Evolutionary conservation across 2,329 filamentous ascomycete genomes (phyloP).

Genomic region (Aspergillus candidus): DNA sequence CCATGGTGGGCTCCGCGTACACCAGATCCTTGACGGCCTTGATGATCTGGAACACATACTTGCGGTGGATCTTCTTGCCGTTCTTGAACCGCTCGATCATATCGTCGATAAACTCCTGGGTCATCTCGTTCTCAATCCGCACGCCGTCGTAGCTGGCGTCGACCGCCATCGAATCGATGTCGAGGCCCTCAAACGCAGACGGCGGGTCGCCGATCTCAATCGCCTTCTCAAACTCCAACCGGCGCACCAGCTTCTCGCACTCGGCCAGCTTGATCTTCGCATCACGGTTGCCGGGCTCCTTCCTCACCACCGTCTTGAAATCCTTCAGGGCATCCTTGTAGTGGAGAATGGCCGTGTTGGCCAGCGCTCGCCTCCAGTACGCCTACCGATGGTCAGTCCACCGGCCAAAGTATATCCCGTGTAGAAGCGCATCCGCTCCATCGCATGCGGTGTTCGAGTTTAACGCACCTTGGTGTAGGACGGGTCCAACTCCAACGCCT

Average conservation of each 20-base stretch:
- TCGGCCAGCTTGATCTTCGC: constrained; percentile 86
- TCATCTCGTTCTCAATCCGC: constrained; percentile 73
- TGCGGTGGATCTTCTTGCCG: constrained; percentile 89
- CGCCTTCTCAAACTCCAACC: constrained; percentile 85
- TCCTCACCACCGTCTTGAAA: constrained; percentile 83
- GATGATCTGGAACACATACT: constrained; percentile 97
- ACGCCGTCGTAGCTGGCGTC: constrained; percentile 83
- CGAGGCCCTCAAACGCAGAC: constrained; percentile 83
- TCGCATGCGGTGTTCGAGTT: not conserved
- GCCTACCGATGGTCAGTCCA: constrained; percentile 50
- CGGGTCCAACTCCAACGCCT: constrained; percentile 83
- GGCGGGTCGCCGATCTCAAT: constrained; percentile 91
- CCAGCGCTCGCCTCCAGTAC: constrained; percentile 88
- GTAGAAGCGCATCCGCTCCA: not conserved
- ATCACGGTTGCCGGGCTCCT: constrained; percentile 82
- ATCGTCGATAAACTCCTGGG: constrained; percentile 91
- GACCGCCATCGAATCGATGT: constrained; percentile 77
- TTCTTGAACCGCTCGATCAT: constrained; percentile 95
- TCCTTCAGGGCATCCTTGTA: constrained; percentile 85
- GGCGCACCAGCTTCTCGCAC: constrained; percentile 90
- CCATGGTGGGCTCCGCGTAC: constrained; percentile 92
- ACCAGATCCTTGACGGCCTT: constrained; percentile 83
- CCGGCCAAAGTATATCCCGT: too few relatives aligned
- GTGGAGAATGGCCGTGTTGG: constrained; percentile 82
- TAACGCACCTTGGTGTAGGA: constrained; percentile 74